Conservation (phyloP, 805 yeast genomes). For the Candida incommunis region DNA sequence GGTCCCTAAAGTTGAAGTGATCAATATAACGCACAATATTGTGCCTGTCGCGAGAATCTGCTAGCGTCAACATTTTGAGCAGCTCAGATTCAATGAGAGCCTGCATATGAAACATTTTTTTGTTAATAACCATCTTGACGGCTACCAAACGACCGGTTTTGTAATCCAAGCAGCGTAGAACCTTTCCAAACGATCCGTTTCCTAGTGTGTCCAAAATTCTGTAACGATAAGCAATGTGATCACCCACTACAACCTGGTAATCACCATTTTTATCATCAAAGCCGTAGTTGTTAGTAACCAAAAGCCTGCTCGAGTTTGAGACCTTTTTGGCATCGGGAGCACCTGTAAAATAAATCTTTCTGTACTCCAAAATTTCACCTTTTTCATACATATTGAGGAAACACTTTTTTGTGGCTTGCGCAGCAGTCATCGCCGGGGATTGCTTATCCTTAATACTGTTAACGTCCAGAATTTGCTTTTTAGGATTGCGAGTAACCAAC, state of each 20-base stretch:
- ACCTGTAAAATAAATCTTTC: constrained; percentile 40
- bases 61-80: constrained; percentile 32
- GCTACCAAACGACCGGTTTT: constrained; percentile 47
- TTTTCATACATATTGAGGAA: constrained; percentile 39
- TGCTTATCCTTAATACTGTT: constrained; percentile 4
- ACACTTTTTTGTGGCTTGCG: constrained; percentile 9
- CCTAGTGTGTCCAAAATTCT: constrained; percentile 50
- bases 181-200: constrained; percentile 74
- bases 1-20: constrained; percentile 69
- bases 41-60: constrained; percentile 20
- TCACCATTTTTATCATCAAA: constrained; percentile 61
- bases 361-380: constrained; percentile 41
- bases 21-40: constrained; percentile 42
- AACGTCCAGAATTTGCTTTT: constrained; percentile 3
- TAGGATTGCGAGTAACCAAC: constrained; percentile 7
- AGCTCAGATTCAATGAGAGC: constrained; percentile 65
- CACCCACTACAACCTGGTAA: constrained; percentile 39
- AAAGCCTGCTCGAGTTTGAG: constrained; percentile 11
- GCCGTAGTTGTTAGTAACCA: constrained; percentile 37
- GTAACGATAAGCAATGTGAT: constrained; percentile 66
- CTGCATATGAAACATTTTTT: constrained; percentile 60
- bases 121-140: constrained; percentile 61
- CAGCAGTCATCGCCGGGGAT: constrained; percentile 10
- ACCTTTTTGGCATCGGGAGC: constrained; percentile 11
- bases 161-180: constrained; percentile 55